Conservation (phyloP, 1,139 yeast species). For the Nakaseomyces nivariensis region DNA sequence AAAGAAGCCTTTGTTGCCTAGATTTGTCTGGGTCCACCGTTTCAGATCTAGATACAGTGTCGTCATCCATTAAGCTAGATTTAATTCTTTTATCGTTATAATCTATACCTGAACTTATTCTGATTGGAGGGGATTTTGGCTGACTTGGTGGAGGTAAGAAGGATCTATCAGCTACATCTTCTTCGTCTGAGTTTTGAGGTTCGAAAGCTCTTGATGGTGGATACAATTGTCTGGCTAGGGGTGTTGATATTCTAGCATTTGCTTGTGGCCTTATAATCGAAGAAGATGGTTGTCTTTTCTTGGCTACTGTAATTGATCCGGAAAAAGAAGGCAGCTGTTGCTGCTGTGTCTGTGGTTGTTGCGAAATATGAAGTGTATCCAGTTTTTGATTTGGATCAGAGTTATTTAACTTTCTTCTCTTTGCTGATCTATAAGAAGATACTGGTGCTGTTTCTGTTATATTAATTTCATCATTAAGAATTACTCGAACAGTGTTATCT, state of each 20-base stretch:
- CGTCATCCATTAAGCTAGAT: slow-evolving; percentile 18
- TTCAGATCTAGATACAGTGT: slow-evolving; percentile 29
- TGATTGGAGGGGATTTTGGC: slow-evolving; percentile 31
- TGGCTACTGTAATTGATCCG: slow-evolving; percentile 21
- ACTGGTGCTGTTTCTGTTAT: slow-evolving; percentile 12
- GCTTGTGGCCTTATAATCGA: neutral
- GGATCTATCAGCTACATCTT: slow-evolving; percentile 24
- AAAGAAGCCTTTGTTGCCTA: slow-evolving; percentile 24
- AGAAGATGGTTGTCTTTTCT: slow-evolving; percentile 15
- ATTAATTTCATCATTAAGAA: slow-evolving; percentile 36
- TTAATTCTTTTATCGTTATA: slow-evolving; percentile 18
- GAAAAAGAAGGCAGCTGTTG: neutral
- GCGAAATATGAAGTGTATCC: slow-evolving; percentile 6
- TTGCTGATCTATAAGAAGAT: slow-evolving; percentile 13
- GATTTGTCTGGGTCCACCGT: slow-evolving; percentile 31
- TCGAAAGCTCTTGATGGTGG: slow-evolving; percentile 28
- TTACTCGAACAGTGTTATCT: slow-evolving; percentile 46
- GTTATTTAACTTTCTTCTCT: slow-evolving; percentile 18
- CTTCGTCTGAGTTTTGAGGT: slow-evolving; percentile 13
- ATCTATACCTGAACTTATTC: slow-evolving; percentile 30
- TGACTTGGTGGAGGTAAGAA: slow-evolving; percentile 30
- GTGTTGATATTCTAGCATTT: slow-evolving; percentile 27
- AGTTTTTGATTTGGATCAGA: slow-evolving; percentile 4
- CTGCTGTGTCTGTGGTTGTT: slow-evolving; percentile 8
- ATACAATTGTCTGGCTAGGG: slow-evolving; percentile 32